Evolutionary conservation across 129 eudicot species (phyloP), one percentile per base, ranked within the genome.

Genomic region (Rutidosis leptorrhynchoides): DNA sequence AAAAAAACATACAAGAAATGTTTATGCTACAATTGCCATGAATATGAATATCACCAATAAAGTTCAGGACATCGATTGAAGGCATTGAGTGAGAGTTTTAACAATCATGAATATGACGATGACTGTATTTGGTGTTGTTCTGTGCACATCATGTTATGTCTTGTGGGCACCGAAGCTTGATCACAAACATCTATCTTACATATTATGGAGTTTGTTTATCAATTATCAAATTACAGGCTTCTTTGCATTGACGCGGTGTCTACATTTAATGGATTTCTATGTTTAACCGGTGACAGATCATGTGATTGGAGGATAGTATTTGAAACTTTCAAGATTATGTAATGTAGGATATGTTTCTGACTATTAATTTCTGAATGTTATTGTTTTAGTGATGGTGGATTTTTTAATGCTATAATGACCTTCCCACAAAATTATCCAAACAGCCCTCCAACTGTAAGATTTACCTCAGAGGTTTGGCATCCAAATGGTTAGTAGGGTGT

Each of bases 361-460:
- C 56, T 62, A 33, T 19, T 66, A 29, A 54, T n/a, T n/a, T n/a
- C n/a, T n/a, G n/a, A n/a, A n/a, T n/a, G n/a, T n/a, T n/a, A n/a
- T n/a, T n/a, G n/a, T n/a, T n/a, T n/a, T n/a, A 94, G 99, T 58
- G 99, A 94, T 64, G 99, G 99, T 10, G 99, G 99, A 2, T 94
- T 89, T 76, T 94, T 94, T 73, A 89, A 94, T 68, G 99, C 99
- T 19, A 86, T 86, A 43, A 94, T 94, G 99, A 84, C 80, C 55
- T 94, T 94, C 70, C 99, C 99, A 1, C 79, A 74, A 63, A 84
- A 94, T 76, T 94, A 94, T 55, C 99, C 97, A 4, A 83, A 86
- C 64, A 94, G 93, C 65, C 99, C 99, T 74, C 99, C 99, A 35
- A 74, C 93, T 22, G 88, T 94, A 74, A 79, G 83, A 64, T 94